Percentiles rank a stretch among this genome's conserved stretches.
Conservation (phyloP, 2,329 filamentous ascomycete genomes). For the Sarocladiaceae sp. region DNA sequence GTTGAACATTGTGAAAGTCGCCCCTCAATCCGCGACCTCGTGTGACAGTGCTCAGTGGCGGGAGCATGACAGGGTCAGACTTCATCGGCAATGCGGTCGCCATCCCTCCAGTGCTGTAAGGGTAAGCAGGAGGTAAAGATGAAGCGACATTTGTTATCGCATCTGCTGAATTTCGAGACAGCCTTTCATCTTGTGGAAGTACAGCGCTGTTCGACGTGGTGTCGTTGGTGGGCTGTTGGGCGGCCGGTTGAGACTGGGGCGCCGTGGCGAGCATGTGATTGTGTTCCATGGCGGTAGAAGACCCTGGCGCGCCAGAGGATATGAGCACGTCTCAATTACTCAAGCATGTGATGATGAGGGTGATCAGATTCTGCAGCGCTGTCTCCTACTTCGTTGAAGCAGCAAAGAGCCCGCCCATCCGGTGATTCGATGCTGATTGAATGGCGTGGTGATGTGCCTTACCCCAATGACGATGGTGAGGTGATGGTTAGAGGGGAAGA, state of each 20-base stretch:
- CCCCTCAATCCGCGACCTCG: conserved; percentile 13
- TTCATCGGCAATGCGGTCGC: neutral
- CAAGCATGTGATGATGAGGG: neutral
- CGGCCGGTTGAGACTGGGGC: conserved; percentile 13
- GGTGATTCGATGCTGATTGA: neutral
- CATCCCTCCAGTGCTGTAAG: neutral
- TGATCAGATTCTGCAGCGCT: too few relatives aligned
- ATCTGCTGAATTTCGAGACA: neutral
- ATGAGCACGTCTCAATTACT: neutral
- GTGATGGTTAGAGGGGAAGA: neutral
- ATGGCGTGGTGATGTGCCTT: neutral
- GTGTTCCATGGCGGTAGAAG: conserved; percentile 28
- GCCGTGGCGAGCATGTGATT: conserved; percentile 39
- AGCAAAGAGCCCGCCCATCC: too few relatives aligned
- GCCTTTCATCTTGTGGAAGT: neutral
- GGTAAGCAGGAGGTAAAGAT: neutral
- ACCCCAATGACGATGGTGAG: neutral
- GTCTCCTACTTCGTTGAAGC: too few relatives aligned
- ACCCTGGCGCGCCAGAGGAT: neutral
- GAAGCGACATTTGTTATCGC: neutral
- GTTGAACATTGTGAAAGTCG: neutral
- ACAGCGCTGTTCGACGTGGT: neutral
- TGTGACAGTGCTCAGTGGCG: conserved; percentile 32
- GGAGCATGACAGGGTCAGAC: conserved; percentile 24
- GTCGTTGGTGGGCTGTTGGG: neutral